A percentile compares a stretch with the other conserved stretches of the same genome.
phyloP scores from a whole-genome alignment of 2,329 filamentous ascomycete genomes.

The Cladosporium cucumerinum region DNA sequence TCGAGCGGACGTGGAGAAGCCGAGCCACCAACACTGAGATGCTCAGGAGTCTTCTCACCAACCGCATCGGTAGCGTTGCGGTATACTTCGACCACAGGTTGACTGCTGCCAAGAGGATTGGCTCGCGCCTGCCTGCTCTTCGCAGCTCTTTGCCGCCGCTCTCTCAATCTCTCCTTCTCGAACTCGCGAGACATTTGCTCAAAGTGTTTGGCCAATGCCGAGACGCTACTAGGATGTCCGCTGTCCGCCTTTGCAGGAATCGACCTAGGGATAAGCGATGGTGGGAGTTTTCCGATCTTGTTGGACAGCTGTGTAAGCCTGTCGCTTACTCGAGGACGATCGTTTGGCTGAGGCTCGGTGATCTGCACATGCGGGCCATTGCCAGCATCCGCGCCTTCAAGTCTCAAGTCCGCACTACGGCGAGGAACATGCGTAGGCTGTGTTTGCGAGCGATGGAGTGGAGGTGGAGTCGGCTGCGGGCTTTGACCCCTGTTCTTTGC shows the following conservation, averaged over 20 bases:
- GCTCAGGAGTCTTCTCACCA: slow-evolving; percentile 26
- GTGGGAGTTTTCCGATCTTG: slow-evolving; percentile 54
- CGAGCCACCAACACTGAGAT: slow-evolving; percentile 8
- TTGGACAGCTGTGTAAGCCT: slow-evolving; percentile 42
- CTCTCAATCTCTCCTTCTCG: slow-evolving; percentile 85
- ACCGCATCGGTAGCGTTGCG: slow-evolving; percentile 91
- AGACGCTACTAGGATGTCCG: slow-evolving; percentile 62
- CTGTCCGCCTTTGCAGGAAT: slow-evolving; percentile 64
- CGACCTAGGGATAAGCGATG: slow-evolving; percentile 84
- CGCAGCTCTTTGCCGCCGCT: slow-evolving; percentile 75
- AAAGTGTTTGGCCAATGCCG: slow-evolving; percentile 89
- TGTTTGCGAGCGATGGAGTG: slow-evolving; percentile 50
- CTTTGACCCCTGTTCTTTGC: slow-evolving; percentile 33
- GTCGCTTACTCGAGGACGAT: slow-evolving; percentile 70
- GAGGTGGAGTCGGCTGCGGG: slow-evolving; percentile 43
- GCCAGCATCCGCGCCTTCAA: slow-evolving; percentile 12
- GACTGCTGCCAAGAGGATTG: slow-evolving; percentile 87
- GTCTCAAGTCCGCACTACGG: slow-evolving; percentile 18
- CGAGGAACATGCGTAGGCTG: slow-evolving; percentile 42
- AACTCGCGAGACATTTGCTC: slow-evolving; percentile 96
- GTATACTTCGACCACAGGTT: slow-evolving; percentile 93
- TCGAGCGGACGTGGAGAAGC: neutral
- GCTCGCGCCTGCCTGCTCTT: slow-evolving; percentile 73
- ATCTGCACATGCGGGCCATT: neutral
- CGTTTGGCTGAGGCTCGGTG: slow-evolving; percentile 34